Evolutionary conservation across 2,329 filamentous ascomycete genomes (phyloP).

Genomic region (Penicillium sp.): DNA sequence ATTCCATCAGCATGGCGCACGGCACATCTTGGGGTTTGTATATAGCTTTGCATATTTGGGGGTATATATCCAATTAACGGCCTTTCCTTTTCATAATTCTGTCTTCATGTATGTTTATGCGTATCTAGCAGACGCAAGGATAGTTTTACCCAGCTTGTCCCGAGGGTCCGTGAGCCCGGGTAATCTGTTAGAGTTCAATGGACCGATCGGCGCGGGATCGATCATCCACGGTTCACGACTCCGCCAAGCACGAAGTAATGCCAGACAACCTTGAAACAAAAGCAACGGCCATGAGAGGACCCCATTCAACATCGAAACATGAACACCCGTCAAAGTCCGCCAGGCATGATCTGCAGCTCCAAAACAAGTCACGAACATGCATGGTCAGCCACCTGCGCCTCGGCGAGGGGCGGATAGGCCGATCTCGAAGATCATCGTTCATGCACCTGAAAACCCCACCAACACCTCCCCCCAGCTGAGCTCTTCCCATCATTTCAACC

Average conservation of each 20-base stretch:
- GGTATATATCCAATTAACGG: no score
- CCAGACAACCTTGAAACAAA: neutral
- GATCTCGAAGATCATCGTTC: neutral
- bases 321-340: no score
- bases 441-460: neutral
- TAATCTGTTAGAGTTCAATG: no score
- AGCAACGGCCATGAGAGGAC: neutral
- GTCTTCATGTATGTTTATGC: no score
- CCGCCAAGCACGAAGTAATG: no score
- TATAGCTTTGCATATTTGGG: neutral
- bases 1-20: constrained; percentile 15
- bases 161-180: no score
- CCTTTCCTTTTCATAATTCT: no score
- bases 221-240: neutral
- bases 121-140: no score
- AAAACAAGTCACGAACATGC: neutral
- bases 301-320: neutral
- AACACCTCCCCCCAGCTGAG: neutral
- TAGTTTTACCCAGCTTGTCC: no score
- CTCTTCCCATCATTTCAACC: neutral
- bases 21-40: constrained; percentile 10
- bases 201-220: no score
- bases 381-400: neutral
- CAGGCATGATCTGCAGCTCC: neutral
- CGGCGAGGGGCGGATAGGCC: neutral